Evolutionary conservation across 805 yeast genomes (phyloP), one percentile per base, ranked within the genome.

Genomic region (Ogataea dorogensis): DNA sequence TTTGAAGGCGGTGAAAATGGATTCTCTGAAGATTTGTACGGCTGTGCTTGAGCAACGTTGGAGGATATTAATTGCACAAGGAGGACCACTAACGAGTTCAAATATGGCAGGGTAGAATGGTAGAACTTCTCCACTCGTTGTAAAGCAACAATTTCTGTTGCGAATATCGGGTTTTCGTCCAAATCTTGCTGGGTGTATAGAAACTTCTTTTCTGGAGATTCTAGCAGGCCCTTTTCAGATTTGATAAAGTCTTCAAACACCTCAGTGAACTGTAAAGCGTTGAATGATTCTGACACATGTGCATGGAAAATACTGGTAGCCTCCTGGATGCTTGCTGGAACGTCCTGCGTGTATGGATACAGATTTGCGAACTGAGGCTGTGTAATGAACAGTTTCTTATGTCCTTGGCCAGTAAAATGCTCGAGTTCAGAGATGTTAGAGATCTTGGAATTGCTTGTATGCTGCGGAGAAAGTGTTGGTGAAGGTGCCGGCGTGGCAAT

Each of bases 401-500:
- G 58, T 6, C 49, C 53, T 27, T 57, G 63, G n/a, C 55, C 56
- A 26, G 56, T 54, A 2, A 49, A 33, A 33, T 51, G 57, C n/a
- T 56, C 63, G 12, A 50, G 43, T 31, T 59, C 61, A 3, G 58
- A 48, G 4, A 51, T 46, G 24, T 50, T 52, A 3, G 59, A 50
- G 29, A 42, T 50, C 22, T 48, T 35, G n/a, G 53, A 49, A 8
- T 40, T 44, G 2, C 64, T 63, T 0, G 65, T 58, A 26, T 55
- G 61, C 24, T 46, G 63, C 1, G 85, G 83, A 2, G 77, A 68
- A 12, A 70, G 54, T 0, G 84, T 80, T 0, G 95, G 95, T 0
- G 95, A 85, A 3, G 95, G 93, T 1, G 83, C 84, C 0, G 95
- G 96, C 0, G 96, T 86, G 0, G 96, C 89, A 8, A 87, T 71